Evolutionary conservation across 257 asterid genomes (phyloP).

Genomic region (Jasminum sambac): DNA sequence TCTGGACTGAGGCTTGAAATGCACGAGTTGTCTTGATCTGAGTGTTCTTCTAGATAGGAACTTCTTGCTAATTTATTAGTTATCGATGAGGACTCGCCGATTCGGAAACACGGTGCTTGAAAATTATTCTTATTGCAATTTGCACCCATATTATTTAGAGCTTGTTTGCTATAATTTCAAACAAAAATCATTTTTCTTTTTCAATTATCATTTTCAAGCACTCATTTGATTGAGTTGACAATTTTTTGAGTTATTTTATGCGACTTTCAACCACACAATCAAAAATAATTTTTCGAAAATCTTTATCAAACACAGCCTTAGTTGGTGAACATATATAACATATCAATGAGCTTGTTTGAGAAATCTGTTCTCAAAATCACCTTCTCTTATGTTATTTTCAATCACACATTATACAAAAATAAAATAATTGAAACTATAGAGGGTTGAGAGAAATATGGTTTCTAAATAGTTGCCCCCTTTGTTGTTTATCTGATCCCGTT

Average conservation of each 20-base stretch:
- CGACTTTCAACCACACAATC: too few relatives aligned
- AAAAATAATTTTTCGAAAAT: too few relatives aligned
- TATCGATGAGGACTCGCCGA: not conserved
- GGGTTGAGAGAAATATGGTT: not conserved
- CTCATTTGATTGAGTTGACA: too few relatives aligned
- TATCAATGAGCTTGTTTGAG: not conserved
- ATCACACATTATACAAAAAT: too few relatives aligned
- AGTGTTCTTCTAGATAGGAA: slow-evolving; percentile 3
- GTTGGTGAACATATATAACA: slow-evolving; percentile 17
- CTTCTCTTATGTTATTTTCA: too few relatives aligned
- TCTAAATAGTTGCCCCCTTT: slow-evolving; percentile 1
- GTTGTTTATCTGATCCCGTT: not conserved
- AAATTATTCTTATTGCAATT: slow-evolving; percentile 1
- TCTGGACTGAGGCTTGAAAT: slow-evolving; percentile 2
- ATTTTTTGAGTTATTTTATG: too few relatives aligned
- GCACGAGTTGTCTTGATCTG: slow-evolving; percentile 18
- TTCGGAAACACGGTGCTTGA: slow-evolving; percentile 3
- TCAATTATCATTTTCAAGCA: too few relatives aligned
- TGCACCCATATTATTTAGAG: slow-evolving; percentile 3
- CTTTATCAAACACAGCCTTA: not conserved
- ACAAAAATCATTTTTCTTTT: too few relatives aligned
- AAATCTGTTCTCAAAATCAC: too few relatives aligned
- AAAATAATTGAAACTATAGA: not conserved
- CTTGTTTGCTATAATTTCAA: too few relatives aligned
- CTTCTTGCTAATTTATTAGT: slow-evolving; percentile 23